phyloP scores from a whole-genome alignment of 148 eudicot species.

The Fallopia convolvulus region DNA sequence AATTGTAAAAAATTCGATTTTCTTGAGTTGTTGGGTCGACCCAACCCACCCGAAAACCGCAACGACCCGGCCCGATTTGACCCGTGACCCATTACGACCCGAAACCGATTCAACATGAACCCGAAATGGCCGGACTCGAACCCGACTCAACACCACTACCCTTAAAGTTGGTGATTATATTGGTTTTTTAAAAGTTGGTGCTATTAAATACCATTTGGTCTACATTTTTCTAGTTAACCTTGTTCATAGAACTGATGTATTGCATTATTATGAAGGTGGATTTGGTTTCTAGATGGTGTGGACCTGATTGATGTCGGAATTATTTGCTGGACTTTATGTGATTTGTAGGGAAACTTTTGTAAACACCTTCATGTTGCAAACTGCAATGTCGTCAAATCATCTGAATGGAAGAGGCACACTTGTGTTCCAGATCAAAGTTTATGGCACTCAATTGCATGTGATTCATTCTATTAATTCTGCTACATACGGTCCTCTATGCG shows the following conservation, averaged over 20 bases:
- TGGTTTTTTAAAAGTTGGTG: too few species aligned
- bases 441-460: slow-evolving; percentile 79
- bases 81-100: too few species aligned
- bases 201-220: too few species aligned
- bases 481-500: neutral
- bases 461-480: neutral
- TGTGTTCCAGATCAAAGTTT: slow-evolving; percentile 91
- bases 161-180: too few species aligned
- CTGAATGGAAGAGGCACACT: slow-evolving; percentile 89
- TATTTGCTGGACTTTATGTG: slow-evolving; percentile 12
- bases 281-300: neutral
- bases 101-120: too few species aligned
- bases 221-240: too few species aligned
- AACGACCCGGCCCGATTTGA: too few species aligned
- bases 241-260: neutral
- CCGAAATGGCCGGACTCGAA: too few species aligned
- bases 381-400: slow-evolving; percentile 71
- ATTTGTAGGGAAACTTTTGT: slow-evolving; percentile 79
- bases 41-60: too few species aligned
- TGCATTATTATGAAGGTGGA: neutral
- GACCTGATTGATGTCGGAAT: neutral
- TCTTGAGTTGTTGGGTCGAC: too few species aligned
- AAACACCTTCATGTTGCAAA: slow-evolving; percentile 87
- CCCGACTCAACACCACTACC: too few species aligned
- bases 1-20: too few species aligned